Percentiles rank a stretch among this genome's conserved stretches.
These are phyloP conservation scores for Moricandia arvensis DNA, from an alignment of 345 rosid species.

Conservation along the genomic window DNA sequence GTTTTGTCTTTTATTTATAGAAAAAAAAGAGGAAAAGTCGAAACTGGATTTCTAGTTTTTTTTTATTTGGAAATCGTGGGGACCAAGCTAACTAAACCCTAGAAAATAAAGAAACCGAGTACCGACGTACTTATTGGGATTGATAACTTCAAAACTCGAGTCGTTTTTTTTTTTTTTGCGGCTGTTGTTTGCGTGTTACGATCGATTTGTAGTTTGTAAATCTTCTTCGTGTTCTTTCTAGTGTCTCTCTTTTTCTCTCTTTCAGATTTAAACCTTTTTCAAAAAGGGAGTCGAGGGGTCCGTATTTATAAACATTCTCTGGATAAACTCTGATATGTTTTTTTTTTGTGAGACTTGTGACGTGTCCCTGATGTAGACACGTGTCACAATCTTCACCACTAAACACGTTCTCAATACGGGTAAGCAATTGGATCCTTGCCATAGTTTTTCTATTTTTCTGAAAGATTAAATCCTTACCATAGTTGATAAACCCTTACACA, in stretches of 20 bases:
- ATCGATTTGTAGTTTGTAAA: neutral
- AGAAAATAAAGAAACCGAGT: neutral
- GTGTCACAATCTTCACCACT: conserved; percentile 3
- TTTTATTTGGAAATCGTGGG: neutral
- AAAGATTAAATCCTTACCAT: neutral
- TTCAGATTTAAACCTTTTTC: neutral
- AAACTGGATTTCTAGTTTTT: neutral
- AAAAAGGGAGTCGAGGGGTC: neutral
- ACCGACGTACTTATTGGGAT: conserved; percentile 1
- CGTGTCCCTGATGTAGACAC: conserved; percentile 21
- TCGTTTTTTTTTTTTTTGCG: neutral
- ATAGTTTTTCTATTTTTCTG: too few species aligned
- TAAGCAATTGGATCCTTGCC: conserved; percentile 20
- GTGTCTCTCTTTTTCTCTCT: neutral
- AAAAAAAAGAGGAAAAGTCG: neutral
- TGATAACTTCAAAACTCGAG: neutral
- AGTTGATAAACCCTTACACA: conserved; percentile 14
- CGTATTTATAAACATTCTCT: conserved; percentile 27
- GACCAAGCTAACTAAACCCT: conserved; percentile 21
- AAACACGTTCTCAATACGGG: conserved; percentile 17
- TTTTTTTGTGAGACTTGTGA: neutral
- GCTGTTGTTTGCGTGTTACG: neutral
- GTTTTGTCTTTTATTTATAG: neutral
- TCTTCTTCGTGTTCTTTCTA: conserved; percentile 6
- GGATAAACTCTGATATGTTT: conserved; percentile 22